These are phyloP conservation scores for Colletotrichum sp. DNA, from an alignment of 2,329 filamentous ascomycete genomes.

Conservation along the genomic window DNA sequence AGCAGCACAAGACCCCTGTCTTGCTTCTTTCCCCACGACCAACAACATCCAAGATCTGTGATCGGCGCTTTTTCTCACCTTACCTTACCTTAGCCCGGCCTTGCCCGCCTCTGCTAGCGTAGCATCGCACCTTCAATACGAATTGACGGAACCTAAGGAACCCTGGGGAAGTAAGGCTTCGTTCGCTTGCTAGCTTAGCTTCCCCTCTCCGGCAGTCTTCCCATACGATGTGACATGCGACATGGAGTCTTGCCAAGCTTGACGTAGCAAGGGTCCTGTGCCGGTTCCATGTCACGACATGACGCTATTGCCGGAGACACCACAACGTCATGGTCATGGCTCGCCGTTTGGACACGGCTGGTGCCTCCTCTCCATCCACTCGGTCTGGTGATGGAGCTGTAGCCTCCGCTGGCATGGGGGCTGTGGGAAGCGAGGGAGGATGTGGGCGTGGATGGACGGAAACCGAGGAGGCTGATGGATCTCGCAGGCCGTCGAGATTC, in stretches of 20 bases:
- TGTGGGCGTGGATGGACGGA: background rate
- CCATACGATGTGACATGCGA: conserved; percentile 14
- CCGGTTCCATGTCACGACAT: conserved; percentile 7
- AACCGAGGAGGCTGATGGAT: background rate
- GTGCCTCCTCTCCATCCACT: background rate
- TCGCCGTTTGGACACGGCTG: background rate
- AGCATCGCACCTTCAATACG: conserved; percentile 12
- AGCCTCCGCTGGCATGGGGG: background rate
- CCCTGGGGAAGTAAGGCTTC: background rate
- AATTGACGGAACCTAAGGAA: background rate
- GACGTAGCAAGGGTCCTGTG: background rate
- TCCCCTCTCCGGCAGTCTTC: conserved; percentile 2
- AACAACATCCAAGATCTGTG: conserved; percentile 4
- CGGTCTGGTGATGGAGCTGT: conserved; percentile 8
- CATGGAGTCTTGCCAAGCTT: conserved; percentile 7
- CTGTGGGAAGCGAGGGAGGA: background rate
- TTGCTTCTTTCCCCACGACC: conserved; percentile 3
- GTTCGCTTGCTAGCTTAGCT: background rate
- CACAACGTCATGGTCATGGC: conserved; percentile 65
- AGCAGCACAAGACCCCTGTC: background rate
- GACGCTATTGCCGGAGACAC: conserved; percentile 60
- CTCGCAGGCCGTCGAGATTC: background rate
- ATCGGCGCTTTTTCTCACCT: conserved; percentile 5
- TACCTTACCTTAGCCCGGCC: background rate
- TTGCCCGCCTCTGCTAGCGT: background rate